phyloP scores from a whole-genome alignment of 2,329 filamentous ascomycete genomes.

The Zasmidium citrigriseum region DNA sequence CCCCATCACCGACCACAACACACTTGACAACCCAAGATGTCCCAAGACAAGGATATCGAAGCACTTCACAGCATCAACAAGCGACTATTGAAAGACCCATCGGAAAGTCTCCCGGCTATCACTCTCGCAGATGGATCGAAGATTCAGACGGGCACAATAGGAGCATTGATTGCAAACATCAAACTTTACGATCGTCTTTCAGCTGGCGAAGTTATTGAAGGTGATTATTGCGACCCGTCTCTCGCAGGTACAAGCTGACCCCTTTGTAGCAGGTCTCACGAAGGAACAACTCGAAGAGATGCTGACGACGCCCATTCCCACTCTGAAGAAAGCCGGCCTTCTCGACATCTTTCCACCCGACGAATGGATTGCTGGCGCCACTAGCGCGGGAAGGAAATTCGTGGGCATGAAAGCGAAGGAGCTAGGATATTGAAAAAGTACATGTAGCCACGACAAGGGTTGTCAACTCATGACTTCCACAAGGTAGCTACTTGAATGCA shows the following conservation, averaged over 20 bases:
- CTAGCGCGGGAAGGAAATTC: constrained; percentile 4
- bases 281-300: constrained; percentile 5
- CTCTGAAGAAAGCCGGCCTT: constrained; percentile 4
- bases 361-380: constrained; percentile 5
- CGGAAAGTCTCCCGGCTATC: constrained; percentile 1
- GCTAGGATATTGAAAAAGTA: constrained; percentile 2
- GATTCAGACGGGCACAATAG: constrained; percentile 9
- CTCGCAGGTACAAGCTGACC: background rate
- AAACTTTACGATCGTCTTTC: constrained; percentile 8
- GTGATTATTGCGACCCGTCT: background rate
- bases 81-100: constrained; percentile 2
- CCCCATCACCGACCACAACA: background rate
- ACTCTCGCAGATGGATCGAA: constrained; percentile 7
- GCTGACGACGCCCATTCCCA: constrained; percentile 2
- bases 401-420: constrained; percentile 11
- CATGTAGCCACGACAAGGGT: too few relatives aligned
- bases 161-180: constrained; percentile 11
- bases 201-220: constrained; percentile 8
- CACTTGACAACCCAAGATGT: constrained; percentile 2
- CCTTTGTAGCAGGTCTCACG: background rate
- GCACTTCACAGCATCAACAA: constrained; percentile 7
- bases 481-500: too few relatives aligned
- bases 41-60: constrained; percentile 1
- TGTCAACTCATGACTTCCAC: too few relatives aligned
- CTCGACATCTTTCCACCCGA: constrained; percentile 9